Conservation (phyloP, 202 grass and related monocot genomes). For the Zoysia matrella region DNA sequence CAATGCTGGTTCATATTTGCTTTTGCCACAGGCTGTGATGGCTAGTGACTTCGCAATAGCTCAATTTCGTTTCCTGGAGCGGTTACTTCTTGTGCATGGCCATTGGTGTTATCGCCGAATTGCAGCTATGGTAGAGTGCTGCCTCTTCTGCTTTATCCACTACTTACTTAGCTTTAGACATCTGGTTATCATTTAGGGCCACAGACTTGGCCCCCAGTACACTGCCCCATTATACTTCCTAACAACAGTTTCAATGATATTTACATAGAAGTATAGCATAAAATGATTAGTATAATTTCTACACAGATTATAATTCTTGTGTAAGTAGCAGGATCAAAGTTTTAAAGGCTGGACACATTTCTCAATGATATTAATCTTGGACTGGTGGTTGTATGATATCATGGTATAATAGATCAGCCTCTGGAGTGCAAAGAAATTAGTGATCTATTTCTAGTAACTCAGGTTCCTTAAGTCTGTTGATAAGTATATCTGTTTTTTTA, state of each 20-base stretch:
- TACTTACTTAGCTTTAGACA: not conserved
- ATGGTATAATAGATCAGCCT: slow-evolving; percentile 4
- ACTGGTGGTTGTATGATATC: not conserved
- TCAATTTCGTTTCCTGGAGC: slow-evolving; percentile 74
- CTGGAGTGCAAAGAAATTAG: not conserved
- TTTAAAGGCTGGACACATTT: not conserved
- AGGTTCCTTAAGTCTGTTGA: not conserved
- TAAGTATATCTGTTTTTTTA: slow-evolving; percentile 14
- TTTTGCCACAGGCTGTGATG: slow-evolving; percentile 64
- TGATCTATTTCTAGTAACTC: not conserved
- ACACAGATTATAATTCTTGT: not conserved
- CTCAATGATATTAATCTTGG: not conserved
- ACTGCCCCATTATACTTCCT: not conserved
- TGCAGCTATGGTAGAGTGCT: slow-evolving; percentile 69
- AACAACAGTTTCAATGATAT: not conserved
- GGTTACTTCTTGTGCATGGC: slow-evolving; percentile 77
- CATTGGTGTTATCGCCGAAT: slow-evolving; percentile 87
- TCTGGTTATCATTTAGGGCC: slow-evolving; percentile 1
- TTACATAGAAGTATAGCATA: not conserved
- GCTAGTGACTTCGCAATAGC: slow-evolving; percentile 85
- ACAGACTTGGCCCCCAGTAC: not conserved
- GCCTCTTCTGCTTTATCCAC: slow-evolving; percentile 2
- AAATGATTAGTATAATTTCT: not conserved
- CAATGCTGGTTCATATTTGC: slow-evolving; percentile 38
- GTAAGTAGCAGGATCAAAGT: not conserved